Percentiles rank a stretch among this genome's conserved stretches.
These are phyloP conservation scores for Aureobasidium mangrovei DNA, from an alignment of 2,329 filamentous ascomycete species.

Conservation along the genomic window DNA sequence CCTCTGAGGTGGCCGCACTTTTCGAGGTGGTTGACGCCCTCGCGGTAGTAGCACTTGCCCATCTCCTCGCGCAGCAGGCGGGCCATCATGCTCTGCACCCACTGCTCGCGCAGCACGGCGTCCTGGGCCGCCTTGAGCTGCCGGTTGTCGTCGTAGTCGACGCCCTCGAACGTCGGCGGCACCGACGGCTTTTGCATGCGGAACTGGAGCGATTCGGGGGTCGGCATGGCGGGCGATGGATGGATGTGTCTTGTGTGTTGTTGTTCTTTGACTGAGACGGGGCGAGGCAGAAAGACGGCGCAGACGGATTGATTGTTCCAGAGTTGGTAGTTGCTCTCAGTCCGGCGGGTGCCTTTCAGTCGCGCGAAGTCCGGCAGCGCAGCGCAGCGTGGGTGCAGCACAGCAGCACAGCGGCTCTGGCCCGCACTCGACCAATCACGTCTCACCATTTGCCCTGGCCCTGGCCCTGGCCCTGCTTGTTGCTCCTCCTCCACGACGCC, in stretches of 20 bases:
- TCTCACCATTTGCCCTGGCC: neutral
- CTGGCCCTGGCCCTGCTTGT: neutral
- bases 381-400: neutral
- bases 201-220: slow-evolving; percentile 72
- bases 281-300: too few species aligned
- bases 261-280: neutral
- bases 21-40: slow-evolving; percentile 81
- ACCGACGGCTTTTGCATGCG: slow-evolving; percentile 77
- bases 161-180: slow-evolving; percentile 73
- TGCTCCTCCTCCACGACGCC: slow-evolving; percentile 19
- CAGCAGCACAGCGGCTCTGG: too few species aligned
- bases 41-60: slow-evolving; percentile 74
- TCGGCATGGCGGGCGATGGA: slow-evolving; percentile 53
- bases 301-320: too few species aligned
- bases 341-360: neutral
- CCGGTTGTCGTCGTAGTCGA: slow-evolving; percentile 76
- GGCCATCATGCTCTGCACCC: slow-evolving; percentile 85
- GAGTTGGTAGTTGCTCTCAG: neutral
- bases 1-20: slow-evolving; percentile 76
- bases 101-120: slow-evolving; percentile 74
- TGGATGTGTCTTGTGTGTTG: neutral
- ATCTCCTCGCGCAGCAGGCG: slow-evolving; percentile 73
- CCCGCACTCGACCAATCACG: slow-evolving; percentile 2
- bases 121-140: slow-evolving; percentile 77
- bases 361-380: neutral